These are phyloP conservation scores for Clarireedia hainanense DNA, from an alignment of 2,329 filamentous ascomycete species.

Conservation along the genomic window DNA sequence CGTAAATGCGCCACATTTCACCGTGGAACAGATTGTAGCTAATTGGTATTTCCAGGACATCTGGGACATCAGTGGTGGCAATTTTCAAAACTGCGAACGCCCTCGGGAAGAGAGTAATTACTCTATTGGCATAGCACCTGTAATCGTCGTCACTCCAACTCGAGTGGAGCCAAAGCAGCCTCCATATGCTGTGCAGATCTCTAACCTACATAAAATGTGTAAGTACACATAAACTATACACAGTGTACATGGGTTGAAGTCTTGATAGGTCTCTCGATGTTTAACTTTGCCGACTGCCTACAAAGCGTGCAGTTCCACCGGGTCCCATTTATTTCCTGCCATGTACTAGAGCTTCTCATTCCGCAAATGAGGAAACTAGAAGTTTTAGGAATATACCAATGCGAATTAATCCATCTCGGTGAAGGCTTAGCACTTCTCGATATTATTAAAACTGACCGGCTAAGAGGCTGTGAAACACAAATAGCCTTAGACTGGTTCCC, in stretches of 20 bases:
- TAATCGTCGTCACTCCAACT: constrained; percentile 3
- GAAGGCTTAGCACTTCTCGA: constrained; percentile 18
- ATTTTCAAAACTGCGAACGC: background rate
- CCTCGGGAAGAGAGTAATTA: background rate
- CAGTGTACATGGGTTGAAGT: background rate
- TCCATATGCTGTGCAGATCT: constrained; percentile 12
- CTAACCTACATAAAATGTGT: constrained; percentile 17
- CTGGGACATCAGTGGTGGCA: constrained; percentile 3
- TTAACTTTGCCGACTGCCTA: constrained; percentile 18
- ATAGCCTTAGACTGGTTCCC: constrained; percentile 23
- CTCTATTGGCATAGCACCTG: background rate
- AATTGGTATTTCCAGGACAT: background rate
- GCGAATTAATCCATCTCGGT: constrained; percentile 22
- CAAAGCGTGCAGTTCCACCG: constrained; percentile 24
- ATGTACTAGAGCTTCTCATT: constrained; percentile 20
- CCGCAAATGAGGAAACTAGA: constrained; percentile 22
- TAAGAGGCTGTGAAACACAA: constrained; percentile 15
- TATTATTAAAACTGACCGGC: constrained; percentile 19
- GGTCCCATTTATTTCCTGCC: constrained; percentile 18
- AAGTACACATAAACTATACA: background rate
- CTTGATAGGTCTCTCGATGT: constrained; percentile 12
- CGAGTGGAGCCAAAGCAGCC: background rate
- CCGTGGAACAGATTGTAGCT: background rate
- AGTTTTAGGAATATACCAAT: constrained; percentile 24
- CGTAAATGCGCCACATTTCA: background rate